Conservation (phyloP, 2,329 filamentous ascomycete genomes). For the Penicillium rolfsii region DNA sequence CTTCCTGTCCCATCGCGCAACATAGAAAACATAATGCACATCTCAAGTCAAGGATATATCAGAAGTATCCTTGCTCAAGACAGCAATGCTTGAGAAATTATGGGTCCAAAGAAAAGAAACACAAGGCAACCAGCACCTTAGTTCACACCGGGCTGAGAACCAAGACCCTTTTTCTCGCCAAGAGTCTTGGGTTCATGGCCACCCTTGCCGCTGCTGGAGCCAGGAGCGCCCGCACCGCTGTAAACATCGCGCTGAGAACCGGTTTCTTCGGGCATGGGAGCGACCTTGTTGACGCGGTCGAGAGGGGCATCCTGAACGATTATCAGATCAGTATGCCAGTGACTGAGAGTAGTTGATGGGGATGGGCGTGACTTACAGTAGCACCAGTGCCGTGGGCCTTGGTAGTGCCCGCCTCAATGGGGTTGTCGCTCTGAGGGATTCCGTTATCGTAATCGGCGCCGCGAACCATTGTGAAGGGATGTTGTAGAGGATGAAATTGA, state of each 20-base stretch:
- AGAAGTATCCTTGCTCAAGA: constrained; percentile 2
- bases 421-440: constrained; percentile 45
- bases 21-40: neutral
- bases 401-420: constrained; percentile 39
- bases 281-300: constrained; percentile 38
- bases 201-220: constrained; percentile 41
- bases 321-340: neutral
- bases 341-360: neutral
- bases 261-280: constrained; percentile 41
- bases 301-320: constrained; percentile 33
- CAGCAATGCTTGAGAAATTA: neutral
- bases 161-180: constrained; percentile 42
- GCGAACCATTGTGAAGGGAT: constrained; percentile 42
- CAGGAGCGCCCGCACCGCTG: constrained; percentile 32
- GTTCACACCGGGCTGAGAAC: constrained; percentile 24
- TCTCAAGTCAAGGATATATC: neutral
- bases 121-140: constrained; percentile 8
- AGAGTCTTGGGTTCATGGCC: constrained; percentile 41
- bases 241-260: constrained; percentile 31
- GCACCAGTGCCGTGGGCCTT: constrained; percentile 42
- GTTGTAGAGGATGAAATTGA: neutral
- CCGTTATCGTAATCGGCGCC: constrained; percentile 46
- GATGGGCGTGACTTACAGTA: constrained; percentile 29
- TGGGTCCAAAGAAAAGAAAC: neutral
- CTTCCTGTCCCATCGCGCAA: neutral